Conservation (phyloP, 2,329 filamentous ascomycete species). For the Arachnomyces sp. region DNA sequence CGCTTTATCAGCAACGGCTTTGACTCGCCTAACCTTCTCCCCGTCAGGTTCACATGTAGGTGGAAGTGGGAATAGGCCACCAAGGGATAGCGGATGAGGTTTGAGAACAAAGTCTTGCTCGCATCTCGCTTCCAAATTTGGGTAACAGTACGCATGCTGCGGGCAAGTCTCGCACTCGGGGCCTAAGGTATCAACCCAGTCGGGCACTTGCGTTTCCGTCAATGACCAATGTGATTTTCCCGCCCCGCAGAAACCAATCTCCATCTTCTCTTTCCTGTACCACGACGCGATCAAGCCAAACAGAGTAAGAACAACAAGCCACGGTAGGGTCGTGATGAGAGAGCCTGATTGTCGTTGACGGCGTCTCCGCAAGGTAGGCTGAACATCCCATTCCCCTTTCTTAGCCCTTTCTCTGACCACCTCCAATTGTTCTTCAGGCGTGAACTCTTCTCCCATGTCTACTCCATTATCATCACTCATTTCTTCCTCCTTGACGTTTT, state of each 20-base stretch:
- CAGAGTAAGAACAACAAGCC: conserved; percentile 63
- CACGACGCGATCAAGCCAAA: conserved; percentile 67
- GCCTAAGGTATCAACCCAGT: conserved; percentile 61
- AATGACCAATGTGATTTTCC: conserved; percentile 57
- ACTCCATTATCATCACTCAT: conserved; percentile 48
- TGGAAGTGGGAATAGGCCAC: conserved; percentile 72
- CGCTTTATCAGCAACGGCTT: conserved; percentile 78
- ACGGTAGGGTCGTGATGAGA: conserved; percentile 43
- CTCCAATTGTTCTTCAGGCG: conserved; percentile 79
- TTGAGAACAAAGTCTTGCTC: conserved; percentile 81
- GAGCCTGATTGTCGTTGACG: conserved; percentile 9
- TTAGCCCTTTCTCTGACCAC: conserved; percentile 61
- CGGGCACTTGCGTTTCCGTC: conserved; percentile 60
- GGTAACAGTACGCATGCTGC: conserved; percentile 79
- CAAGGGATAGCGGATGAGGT: conserved; percentile 73
- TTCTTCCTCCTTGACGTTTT: conserved; percentile 33
- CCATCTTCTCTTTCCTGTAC: conserved; percentile 93
- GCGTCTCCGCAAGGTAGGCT: conserved; percentile 13
- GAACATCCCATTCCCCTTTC: conserved; percentile 41
- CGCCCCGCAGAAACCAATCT: conserved; percentile 88
- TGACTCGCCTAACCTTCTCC: conserved; percentile 79
- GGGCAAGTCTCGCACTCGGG: conserved; percentile 89
- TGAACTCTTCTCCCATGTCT: conserved; percentile 84
- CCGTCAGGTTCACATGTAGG: conserved; percentile 93
- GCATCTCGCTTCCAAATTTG: conserved; percentile 68